Evolutionary conservation across 1,139 yeast species (phyloP), one percentile per base, ranked within the genome.

Genomic region (Candida tropicalis): DNA sequence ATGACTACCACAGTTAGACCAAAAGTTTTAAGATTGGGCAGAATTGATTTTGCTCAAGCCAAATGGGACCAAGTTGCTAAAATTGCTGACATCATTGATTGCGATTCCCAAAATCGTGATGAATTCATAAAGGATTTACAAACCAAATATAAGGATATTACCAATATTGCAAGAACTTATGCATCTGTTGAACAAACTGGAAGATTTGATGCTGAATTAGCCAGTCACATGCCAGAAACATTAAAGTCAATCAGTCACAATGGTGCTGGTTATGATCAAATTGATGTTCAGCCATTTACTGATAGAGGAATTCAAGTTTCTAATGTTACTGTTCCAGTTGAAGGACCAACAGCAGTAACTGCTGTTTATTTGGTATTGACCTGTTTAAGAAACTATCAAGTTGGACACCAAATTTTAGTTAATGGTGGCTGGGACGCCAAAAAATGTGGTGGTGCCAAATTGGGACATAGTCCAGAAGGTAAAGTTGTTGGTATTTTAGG

Each of bases 221-320:
- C 84, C 16, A 56, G 63, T 10, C 62, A 63, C 26, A 68, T 93
- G 44, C 96, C 96, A 3, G 50, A 70, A 1, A 59, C 82, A 0
- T 75, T 91, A 23, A 79, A 80, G 55, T 75, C 81, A 11, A 72
- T 93, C 16, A 74, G 87, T 54, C 96, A 89, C 64, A 75, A 80
- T 54, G 97, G 98, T 44, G 99, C 99, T 1, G 98, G 99, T 5
- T 93, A 93, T 62, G 98, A 93, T 60, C 91, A 84, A 62, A 71
- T 85, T 36, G 89, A 84, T 54, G 79, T 81, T 2, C 68, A 65
- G 17, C 73, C 79, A 13, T 73, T 77, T 53, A 68, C 76, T 11
- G 65, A 61, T 39, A 50, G 69, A 33, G 75, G 75, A 23, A 82
- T 87, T 43, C 89, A 84, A 62, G 68, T 87, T 9, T 79, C 91